phyloP scores from a whole-genome alignment of 352 stramenopile species.

The Globisporangium sylvaticum region DNA sequence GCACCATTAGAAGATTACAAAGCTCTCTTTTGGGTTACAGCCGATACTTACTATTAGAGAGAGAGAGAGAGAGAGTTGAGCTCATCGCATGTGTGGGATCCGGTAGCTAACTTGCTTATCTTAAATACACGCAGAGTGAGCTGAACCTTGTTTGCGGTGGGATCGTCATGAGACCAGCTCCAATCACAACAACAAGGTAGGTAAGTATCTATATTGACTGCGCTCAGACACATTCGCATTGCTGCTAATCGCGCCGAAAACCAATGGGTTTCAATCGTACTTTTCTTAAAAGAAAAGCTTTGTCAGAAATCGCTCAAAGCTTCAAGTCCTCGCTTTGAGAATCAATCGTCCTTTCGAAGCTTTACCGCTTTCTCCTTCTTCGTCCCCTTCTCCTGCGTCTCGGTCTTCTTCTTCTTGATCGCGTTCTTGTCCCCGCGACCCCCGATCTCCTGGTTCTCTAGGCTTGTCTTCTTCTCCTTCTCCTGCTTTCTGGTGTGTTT shows the following conservation, averaged over 20 bases:
- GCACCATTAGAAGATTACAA: constrained; percentile 22
- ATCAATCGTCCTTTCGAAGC: neutral
- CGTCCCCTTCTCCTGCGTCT: neutral
- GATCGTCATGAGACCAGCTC: too few relatives aligned
- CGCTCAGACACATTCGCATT: too few relatives aligned
- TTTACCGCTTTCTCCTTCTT: neutral
- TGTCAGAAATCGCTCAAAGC: too few relatives aligned
- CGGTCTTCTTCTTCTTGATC: neutral
- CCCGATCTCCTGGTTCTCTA: neutral
- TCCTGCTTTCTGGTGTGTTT: neutral
- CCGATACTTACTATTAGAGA: neutral
- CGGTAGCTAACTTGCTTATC: neutral
- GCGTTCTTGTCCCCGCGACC: neutral
- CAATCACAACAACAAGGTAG: too few relatives aligned
- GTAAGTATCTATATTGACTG: too few relatives aligned
- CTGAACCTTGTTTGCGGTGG: too few relatives aligned
- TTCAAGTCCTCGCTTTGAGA: neutral
- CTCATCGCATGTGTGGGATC: neutral
- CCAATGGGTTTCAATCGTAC: too few relatives aligned
- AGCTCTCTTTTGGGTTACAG: neutral
- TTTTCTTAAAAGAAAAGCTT: too few relatives aligned
- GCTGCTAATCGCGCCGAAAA: too few relatives aligned
- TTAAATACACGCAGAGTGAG: too few relatives aligned
- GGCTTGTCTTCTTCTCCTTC: neutral
- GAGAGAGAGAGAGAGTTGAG: neutral